Base-by-base conservation (phyloP, 2,329 filamentous ascomycete genomes). In the Botrytis cinerea region DNA sequence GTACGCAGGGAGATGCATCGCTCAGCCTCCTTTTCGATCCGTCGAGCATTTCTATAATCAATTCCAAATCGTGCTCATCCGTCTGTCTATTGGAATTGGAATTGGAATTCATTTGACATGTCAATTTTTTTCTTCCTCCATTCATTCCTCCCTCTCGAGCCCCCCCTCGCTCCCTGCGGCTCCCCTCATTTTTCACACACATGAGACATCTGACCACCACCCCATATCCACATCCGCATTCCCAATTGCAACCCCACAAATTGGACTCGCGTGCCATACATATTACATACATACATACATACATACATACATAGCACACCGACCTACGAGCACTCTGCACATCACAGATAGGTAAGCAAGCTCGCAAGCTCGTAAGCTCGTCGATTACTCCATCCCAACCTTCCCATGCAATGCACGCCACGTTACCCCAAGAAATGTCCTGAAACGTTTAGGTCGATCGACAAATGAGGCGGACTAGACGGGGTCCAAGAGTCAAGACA, bases 401-500 rank as follows among this genome's bases (percentile, higher is more conserved):
- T 12, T 28, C 25, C 10, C 22, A 54, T 54, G 48, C 25, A 54
- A 54, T 54, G 51, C 51, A 54, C 51, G 51, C 51, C 25, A 54
- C 51, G 51, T 54, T 54, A 54, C 51, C 51, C 51, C 51, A 54
- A 54, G 51, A 54, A 54, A 54, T 28, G 51, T n/a, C 51, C n/a
- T 5, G 14, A 28, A 54, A 54, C 51, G 25, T 16, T 28, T 54
- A 54, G 14, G 2, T 1, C 25, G 51, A 54, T 54, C 51, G 51
- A 28, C 51, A 54, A 45, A 54, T 54, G 51, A 54, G 51, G 51
- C 51, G 51, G 51, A 54, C 51, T 54, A 54, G 51, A 54, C 25
- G n/a, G 51, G n/a, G n/a, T 54, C n/a, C 51, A 28, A 28, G 51
- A 54, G 51, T 54, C 25, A 28, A 54, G 51, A 54, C 51, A 54